Evolutionary conservation across 768 basidiomycete species (phyloP).

Genomic region (Auriculariales sp.): DNA sequence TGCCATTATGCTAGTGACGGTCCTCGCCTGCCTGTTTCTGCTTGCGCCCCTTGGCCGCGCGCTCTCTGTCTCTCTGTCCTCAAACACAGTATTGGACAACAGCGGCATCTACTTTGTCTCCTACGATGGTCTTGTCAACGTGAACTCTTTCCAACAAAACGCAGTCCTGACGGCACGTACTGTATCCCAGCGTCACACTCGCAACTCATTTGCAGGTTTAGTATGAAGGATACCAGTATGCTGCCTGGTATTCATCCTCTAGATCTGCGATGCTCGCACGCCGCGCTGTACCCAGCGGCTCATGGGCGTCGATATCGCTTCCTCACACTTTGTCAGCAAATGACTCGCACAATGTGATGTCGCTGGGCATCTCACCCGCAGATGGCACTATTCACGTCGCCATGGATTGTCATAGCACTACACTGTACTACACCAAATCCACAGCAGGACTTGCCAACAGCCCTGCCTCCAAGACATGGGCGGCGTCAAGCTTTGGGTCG

Average conservation of each 20-base stretch:
- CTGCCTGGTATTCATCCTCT: conserved; percentile 3
- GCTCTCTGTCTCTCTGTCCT: not conserved
- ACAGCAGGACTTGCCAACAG: conserved; percentile 2
- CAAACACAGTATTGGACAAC: conserved; percentile 1
- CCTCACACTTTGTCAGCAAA: conserved; percentile 2
- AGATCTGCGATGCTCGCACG: conserved; percentile 4
- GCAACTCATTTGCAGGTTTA: conserved; percentile 2
- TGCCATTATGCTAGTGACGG: too few species aligned
- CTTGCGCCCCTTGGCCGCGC: not conserved
- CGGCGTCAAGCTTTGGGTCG: not conserved
- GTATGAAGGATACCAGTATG: conserved; percentile 6
- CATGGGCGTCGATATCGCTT: not conserved
- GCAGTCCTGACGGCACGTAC: not conserved
- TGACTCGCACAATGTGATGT: conserved; percentile 6
- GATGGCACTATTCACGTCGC: conserved; percentile 3
- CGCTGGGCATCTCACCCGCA: conserved; percentile 3
- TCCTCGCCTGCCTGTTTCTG: not conserved
- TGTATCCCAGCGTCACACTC: not conserved
- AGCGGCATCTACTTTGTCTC: conserved; percentile 4
- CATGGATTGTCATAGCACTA: not conserved
- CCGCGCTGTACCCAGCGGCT: not conserved
- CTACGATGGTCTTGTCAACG: conserved; percentile 4
- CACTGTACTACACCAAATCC: conserved; percentile 1
- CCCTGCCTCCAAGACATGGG: conserved; percentile 1
- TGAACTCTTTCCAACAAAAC: not conserved